Conservation (phyloP, 1,284 basidiomycete species). For the Entoloma clypeatum region DNA sequence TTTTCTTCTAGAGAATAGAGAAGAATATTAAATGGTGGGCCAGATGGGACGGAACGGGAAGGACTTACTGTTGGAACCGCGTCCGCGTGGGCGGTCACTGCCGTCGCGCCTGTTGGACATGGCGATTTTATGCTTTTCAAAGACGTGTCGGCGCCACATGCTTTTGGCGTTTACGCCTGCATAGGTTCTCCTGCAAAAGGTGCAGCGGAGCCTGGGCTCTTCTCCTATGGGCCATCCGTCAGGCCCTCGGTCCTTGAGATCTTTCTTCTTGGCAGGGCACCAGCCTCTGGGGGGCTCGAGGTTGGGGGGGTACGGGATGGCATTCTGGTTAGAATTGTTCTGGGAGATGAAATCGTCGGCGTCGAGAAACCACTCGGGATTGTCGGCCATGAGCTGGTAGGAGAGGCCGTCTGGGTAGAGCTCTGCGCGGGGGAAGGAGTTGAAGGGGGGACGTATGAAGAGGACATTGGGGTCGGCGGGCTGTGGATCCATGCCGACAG, state of each 20-base stretch:
- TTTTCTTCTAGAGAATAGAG: constrained; percentile 40
- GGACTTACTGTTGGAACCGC: constrained; percentile 59
- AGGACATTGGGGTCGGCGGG: constrained; percentile 55
- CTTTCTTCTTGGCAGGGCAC: constrained; percentile 76
- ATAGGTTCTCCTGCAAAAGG: constrained; percentile 75
- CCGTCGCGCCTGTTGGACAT: constrained; percentile 78
- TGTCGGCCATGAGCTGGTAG: constrained; percentile 62
- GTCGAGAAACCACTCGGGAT: constrained; percentile 75
- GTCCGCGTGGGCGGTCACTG: constrained; percentile 54
- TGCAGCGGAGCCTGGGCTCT: constrained; percentile 72
- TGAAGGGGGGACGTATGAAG: constrained; percentile 72
- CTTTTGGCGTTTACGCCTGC: constrained; percentile 82
- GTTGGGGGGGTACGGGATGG: constrained; percentile 63
- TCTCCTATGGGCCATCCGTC: constrained; percentile 74
- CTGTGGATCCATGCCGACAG: constrained; percentile 62
- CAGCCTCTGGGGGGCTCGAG: constrained; percentile 77
- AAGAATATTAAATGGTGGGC: constrained; percentile 14
- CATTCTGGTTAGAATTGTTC: constrained; percentile 42
- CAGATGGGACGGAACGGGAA: constrained; percentile 4
- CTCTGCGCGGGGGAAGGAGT: constrained; percentile 55
- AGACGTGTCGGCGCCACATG: constrained; percentile 83
- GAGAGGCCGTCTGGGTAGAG: constrained; percentile 62
- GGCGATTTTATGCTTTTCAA: constrained; percentile 81
- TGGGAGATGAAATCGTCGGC: constrained; percentile 57
- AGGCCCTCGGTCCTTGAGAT: constrained; percentile 56